These are phyloP conservation scores for Fraxinus latifolia DNA, from an alignment of 305 asterid species.

Conservation along the genomic window DNA sequence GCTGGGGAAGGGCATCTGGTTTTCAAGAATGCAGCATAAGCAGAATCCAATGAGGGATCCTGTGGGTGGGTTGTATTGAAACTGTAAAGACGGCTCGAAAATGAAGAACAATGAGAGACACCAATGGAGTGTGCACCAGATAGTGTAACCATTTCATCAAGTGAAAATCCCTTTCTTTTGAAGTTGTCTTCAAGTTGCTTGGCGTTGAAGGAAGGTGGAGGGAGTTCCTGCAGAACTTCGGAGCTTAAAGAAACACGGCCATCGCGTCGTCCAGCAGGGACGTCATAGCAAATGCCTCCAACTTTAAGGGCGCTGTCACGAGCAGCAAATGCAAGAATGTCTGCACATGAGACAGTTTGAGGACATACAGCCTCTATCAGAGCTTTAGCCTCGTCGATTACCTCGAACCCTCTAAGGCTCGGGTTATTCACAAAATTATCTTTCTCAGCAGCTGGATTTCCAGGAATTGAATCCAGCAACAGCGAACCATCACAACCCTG, in stretches of 20 bases:
- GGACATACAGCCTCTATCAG: constrained; percentile 46
- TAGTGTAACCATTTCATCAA: constrained; percentile 60
- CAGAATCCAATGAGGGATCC: constrained; percentile 37
- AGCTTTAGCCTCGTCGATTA: constrained; percentile 47
- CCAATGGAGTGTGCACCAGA: constrained; percentile 62
- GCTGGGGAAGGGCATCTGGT: constrained; percentile 38
- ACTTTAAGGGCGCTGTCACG: constrained; percentile 41
- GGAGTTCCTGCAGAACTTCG: constrained; percentile 37
- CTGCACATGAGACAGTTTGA: constrained; percentile 39
- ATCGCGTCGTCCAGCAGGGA: constrained; percentile 42
- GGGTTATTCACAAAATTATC: constrained; percentile 38
- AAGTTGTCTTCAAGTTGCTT: constrained; percentile 34
- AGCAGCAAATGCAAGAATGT: constrained; percentile 51
- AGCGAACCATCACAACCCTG: constrained; percentile 58
- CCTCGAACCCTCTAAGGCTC: constrained; percentile 50
- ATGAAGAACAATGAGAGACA: constrained; percentile 34
- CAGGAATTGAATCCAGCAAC: constrained; percentile 34
- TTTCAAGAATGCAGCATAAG: constrained; percentile 25
- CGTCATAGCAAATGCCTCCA: constrained; percentile 33
- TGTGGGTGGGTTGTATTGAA: constrained; percentile 25
- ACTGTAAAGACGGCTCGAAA: constrained; percentile 33
- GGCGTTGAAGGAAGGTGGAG: constrained; percentile 38
- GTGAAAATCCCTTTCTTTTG: constrained; percentile 38
- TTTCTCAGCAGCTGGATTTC: constrained; percentile 36
- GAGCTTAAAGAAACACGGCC: constrained; percentile 28